phyloP scores from a whole-genome alignment of 305 asterid genomes.

The Rubia peregrina region DNA sequence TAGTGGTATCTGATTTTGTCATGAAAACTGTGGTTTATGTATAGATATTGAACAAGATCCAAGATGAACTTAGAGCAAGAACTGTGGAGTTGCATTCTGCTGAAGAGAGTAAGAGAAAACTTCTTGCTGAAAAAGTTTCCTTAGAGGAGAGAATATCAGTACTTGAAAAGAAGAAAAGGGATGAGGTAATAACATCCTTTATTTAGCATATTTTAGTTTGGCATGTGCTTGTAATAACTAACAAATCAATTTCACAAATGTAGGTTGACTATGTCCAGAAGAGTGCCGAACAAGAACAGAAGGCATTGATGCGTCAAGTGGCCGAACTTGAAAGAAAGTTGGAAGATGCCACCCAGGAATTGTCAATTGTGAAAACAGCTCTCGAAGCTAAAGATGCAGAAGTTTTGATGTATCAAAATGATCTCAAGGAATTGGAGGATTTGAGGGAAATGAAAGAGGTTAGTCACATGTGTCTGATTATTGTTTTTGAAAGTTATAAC shows the following conservation, averaged over 20 bases:
- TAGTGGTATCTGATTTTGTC: neutral
- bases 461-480: neutral
- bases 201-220: constrained; percentile 16
- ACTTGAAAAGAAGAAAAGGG: constrained; percentile 53
- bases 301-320: constrained; percentile 42
- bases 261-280: constrained; percentile 52
- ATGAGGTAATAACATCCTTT: constrained; percentile 41
- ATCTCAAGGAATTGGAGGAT: constrained; percentile 79
- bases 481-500: neutral
- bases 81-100: constrained; percentile 52
- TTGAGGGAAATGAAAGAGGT: constrained; percentile 99
- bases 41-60: constrained; percentile 68
- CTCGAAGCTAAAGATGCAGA: constrained; percentile 56
- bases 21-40: neutral
- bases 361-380: constrained; percentile 46
- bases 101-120: constrained; percentile 71
- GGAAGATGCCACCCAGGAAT: constrained; percentile 47
- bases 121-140: constrained; percentile 52
- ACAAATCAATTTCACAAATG: constrained; percentile 19
- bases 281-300: constrained; percentile 60
- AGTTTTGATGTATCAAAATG: constrained; percentile 54
- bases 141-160: constrained; percentile 58
- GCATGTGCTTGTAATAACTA: constrained; percentile 10
- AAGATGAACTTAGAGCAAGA: constrained; percentile 69
- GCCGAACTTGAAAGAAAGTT: constrained; percentile 72